Base-by-base conservation (phyloP, 2,329 filamentous ascomycete species). In the Colletotrichum karsti region DNA sequence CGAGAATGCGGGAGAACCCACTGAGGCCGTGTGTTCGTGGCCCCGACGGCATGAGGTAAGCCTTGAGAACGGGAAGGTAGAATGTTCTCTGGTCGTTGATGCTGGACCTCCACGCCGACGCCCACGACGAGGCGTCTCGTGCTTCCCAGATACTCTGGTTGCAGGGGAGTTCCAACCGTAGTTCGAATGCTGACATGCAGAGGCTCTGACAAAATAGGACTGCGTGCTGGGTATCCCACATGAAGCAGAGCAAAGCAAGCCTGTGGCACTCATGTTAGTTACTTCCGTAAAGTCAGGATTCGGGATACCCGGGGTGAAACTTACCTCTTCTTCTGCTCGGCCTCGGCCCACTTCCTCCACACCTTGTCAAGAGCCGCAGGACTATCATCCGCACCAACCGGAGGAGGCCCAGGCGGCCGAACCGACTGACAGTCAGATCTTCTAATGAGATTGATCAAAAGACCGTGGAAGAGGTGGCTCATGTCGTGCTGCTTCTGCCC, bases 151-250 rank as follows among this genome's bases (percentile, higher is more conserved):
- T 72, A 0, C 79, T 74, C 55, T 88, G 81, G 42, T 83, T 81
- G 71, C 87, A 90, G 0, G 88, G 89, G 3, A 91, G 74, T 2
- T 83, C 81, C 0, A 88, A 82, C 1, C 87, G 83, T 1, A 91
- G 81, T 71, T 91, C 88, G 55, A 90, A 90, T 0, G 88, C 87
- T 1, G 87, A 90, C 88, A 91, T 91, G 76, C 88, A 91, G 0
- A 91, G 81, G 5, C 87, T 89, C 72, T 91, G 88, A n/a, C 87
- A 90, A 74, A 91, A 91, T 0, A 91, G 79, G 0, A 90, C 87
- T 0, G 88, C 88, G 67, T 91, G 88, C 61, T 91, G 88, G 0
- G 87, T 89, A 70, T 91, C 89, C 89, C 88, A 91, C 80, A 91
- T 87, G 73, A 91, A 91, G 72, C 88, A 91, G 5, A 89, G 79